Evolutionary conservation across 1,284 basidiomycete genomes (phyloP).

Genomic region (Puccinia polysora): DNA sequence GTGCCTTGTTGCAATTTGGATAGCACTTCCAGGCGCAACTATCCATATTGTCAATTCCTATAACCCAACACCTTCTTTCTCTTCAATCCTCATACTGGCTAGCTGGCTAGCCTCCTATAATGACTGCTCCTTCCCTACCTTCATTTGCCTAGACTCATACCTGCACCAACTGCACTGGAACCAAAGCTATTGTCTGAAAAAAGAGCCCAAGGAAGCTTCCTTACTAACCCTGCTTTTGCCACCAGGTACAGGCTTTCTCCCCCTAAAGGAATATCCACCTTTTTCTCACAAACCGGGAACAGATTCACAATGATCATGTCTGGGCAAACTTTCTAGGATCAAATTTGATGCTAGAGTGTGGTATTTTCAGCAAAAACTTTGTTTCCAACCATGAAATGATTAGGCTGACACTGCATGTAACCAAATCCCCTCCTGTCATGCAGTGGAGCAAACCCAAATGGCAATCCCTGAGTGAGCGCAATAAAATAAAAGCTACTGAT

Average conservation of each 20-base stretch:
- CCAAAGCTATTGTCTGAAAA: background rate
- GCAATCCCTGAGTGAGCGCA: background rate
- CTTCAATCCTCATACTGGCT: background rate
- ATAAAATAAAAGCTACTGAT: too few species aligned
- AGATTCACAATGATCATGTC: background rate
- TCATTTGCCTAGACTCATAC: constrained; percentile 1
- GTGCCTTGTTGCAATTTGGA: background rate
- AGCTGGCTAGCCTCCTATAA: background rate
- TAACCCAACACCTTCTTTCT: constrained; percentile 10
- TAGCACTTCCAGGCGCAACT: background rate
- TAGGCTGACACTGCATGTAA: background rate
- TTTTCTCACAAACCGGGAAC: background rate
- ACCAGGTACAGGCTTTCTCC: background rate
- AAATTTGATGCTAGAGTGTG: background rate
- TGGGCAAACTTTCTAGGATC: constrained; percentile 2
- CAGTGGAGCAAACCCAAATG: background rate
- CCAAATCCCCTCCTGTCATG: background rate
- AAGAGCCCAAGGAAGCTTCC: background rate
- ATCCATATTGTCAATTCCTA: background rate
- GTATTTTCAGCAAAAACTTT: background rate
- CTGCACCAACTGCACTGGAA: constrained; percentile 6
- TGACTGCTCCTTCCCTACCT: background rate
- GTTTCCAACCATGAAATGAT: constrained; percentile 6
- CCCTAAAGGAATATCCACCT: constrained; percentile 3
- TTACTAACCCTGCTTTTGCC: background rate